phyloP scores from a whole-genome alignment of 805 yeast genomes.

The Ogataea degrootiae region DNA sequence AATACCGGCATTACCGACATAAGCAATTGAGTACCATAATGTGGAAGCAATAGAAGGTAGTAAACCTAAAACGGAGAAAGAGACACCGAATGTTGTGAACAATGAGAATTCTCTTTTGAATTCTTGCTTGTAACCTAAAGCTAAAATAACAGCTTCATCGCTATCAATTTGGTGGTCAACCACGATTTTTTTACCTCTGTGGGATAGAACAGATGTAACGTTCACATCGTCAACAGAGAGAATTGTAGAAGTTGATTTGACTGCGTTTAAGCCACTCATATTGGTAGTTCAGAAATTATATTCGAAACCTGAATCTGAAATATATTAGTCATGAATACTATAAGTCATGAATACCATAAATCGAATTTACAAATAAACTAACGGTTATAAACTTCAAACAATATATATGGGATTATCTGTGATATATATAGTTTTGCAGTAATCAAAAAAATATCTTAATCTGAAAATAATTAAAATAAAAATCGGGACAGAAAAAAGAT shows the following conservation, averaged over 20 bases:
- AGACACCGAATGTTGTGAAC: slow-evolving; percentile 53
- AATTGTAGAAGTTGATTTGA: slow-evolving; percentile 13
- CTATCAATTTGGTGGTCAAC: slow-evolving; percentile 43
- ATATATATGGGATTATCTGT: too few species aligned
- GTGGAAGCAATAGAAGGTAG: slow-evolving; percentile 66
- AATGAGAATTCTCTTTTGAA: slow-evolving; percentile 56
- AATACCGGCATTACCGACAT: slow-evolving; percentile 57
- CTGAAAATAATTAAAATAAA: too few species aligned
- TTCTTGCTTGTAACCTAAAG: slow-evolving; percentile 60
- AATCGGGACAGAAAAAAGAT: too few species aligned
- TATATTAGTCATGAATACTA: neutral
- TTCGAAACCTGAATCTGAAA: neutral
- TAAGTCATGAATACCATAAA: too few species aligned
- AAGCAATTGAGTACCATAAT: slow-evolving; percentile 52
- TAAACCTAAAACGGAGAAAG: slow-evolving; percentile 59
- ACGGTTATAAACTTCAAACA: too few species aligned
- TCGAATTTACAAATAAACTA: too few species aligned
- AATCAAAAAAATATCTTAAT: too few species aligned
- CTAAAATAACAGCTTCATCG: slow-evolving; percentile 50
- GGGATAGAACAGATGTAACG: slow-evolving; percentile 23
- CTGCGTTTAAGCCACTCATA: neutral
- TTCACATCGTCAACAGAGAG: slow-evolving; percentile 26
- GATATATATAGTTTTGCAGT: too few species aligned
- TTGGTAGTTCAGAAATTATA: neutral
- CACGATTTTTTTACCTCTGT: slow-evolving; percentile 18